Conservation (phyloP, 208 protist genomes). For the Angomonas desouzai region DNA sequence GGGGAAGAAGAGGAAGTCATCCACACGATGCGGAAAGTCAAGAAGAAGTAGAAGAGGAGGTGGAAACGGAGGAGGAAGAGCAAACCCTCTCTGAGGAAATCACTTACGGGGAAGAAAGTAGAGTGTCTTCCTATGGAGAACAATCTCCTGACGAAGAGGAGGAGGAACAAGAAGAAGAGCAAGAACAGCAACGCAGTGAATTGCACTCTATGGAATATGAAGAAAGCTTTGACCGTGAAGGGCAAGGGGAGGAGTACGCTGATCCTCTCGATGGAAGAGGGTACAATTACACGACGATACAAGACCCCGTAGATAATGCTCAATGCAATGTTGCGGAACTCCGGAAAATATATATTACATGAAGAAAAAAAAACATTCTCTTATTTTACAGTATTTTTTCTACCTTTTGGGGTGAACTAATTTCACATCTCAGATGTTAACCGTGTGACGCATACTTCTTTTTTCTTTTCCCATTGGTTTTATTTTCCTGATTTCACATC, state of each 20-base stretch:
- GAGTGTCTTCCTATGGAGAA: background rate
- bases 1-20: conserved; percentile 1
- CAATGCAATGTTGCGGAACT: background rate
- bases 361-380: too few relatives aligned
- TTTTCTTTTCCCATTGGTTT: background rate
- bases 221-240: background rate
- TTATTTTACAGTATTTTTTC: too few relatives aligned
- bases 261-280: background rate
- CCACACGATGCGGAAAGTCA: too few relatives aligned
- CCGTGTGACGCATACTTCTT: too few relatives aligned
- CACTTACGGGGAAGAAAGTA: background rate
- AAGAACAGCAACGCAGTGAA: background rate
- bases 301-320: background rate
- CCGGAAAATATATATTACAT: background rate
- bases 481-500: background rate
- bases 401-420: too few relatives aligned
- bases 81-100: background rate
- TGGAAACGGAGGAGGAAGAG: background rate
- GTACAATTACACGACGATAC: background rate
- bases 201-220: background rate
- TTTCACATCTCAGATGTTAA: too few relatives aligned
- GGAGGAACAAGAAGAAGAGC: conserved; percentile 6
- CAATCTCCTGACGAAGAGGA: background rate
- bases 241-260: background rate
- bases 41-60: background rate